Base-by-base conservation (phyloP, 129 eudicot species). In the Arctium lappa region DNA sequence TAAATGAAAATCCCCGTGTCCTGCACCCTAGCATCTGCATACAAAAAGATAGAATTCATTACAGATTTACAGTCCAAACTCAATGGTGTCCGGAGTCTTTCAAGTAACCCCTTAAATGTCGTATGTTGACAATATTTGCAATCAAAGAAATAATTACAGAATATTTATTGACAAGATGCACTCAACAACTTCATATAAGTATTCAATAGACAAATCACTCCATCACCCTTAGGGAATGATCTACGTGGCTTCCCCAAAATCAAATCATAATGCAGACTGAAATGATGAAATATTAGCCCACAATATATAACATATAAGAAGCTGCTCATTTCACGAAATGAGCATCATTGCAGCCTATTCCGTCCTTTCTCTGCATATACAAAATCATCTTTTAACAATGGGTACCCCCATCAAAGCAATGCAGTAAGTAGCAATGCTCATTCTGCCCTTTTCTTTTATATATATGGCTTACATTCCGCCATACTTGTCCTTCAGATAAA, bases 1-100 rank as follows among this genome's bases (percentile, higher is more conserved):
- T 95, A 78, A 95, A 95, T 39, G 99, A 92, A 91, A 84, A 91
- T 15, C 99, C 99, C 73, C 99, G 90, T 16, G 90, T 85, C 77
- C 78, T 86, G 80, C 99, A 92, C 11, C 97, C 97, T 81, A 95
- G 6, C 99, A 95, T 95, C 99, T 95, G 85, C 79, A 77, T 81
- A 73, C 80, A 62, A 63, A 81, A 11, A 29, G 18, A 72, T 16
- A 13, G 34, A 2, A 36, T 32, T 44, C 8, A 44, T 8, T 63
- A 27, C 4, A 46, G 56, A 8, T 2, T 0, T 2, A 46, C 36
- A 27, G 32, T 18, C 33, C 69, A 10, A 18, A 50, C n/a, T 50
- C 18, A n/a, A 62, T 62, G 69, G 69, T 62, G 69, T 16, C 31
- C 9, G 31, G 31, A 62, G 69, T 62, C 30, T 62, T 62, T 62